Evolutionary conservation across 768 basidiomycete genomes (phyloP).

Genomic region (Pleurotus ostreatus): DNA sequence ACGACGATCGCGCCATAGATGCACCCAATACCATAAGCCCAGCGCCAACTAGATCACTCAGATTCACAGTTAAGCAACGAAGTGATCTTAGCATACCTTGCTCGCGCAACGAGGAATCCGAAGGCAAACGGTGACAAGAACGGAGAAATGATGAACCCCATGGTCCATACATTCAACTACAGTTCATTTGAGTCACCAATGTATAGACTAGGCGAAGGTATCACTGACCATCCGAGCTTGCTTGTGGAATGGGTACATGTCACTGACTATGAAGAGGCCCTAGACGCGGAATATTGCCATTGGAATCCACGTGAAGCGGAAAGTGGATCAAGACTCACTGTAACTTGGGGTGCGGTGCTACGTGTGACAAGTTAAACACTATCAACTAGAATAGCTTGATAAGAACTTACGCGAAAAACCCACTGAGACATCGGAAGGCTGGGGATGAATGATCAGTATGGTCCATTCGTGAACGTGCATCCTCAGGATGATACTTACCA

Average conservation of each 20-base stretch:
- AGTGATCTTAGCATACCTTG: conserved; percentile 18
- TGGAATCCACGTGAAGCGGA: background rate
- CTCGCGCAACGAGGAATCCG: conserved; percentile 61
- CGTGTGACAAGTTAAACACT: background rate
- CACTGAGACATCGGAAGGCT: conserved; percentile 59
- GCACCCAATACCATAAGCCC: conserved; percentile 65
- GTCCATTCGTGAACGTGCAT: background rate
- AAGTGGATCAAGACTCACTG: conserved; percentile 26
- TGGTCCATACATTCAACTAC: conserved; percentile 67
- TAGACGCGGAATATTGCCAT: conserved; percentile 13
- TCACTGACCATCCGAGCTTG: conserved; percentile 56
- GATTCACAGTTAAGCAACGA: background rate
- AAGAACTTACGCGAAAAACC: conserved; percentile 46
- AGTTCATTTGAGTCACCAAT: background rate
- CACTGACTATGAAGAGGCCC: conserved; percentile 59
- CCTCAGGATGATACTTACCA: conserved; percentile 24
- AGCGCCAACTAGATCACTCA: conserved; percentile 37
- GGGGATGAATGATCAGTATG: background rate
- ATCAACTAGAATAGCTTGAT: background rate
- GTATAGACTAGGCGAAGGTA: background rate
- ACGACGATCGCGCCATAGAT: conserved; percentile 56
- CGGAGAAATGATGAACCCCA: conserved; percentile 67
- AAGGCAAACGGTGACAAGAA: conserved; percentile 64
- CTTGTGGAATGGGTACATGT: conserved; percentile 65
- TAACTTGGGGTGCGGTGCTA: conserved; percentile 60